Base-by-base conservation (phyloP, 2,329 filamentous ascomycete genomes). In the Aspergillus thermomutatus region DNA sequence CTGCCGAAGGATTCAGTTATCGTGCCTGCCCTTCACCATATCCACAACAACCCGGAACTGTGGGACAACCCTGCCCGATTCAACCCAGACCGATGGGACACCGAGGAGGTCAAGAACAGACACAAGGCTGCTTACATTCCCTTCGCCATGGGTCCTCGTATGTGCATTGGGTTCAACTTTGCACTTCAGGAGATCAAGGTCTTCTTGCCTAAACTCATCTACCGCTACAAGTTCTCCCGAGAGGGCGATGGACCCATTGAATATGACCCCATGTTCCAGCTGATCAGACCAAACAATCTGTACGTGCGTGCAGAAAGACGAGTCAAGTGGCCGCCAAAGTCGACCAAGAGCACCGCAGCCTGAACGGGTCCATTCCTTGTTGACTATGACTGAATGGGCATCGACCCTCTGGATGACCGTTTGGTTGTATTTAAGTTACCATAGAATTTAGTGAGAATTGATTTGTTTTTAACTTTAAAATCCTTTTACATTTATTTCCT, bases 131-230 rank as follows among this genome's bases (percentile, higher is more conserved):
- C 79, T 0, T 87, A 87, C 63, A 73, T 82, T 2, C 85, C 85
- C 0, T 88, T 87, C 60, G 84, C 81, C 0, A 72, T 78, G 0
- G 85, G 85, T 0, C 79, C 76, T 0, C 75, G 85, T 1, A 80
- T 79, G 71, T 87, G 85, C 60, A 82, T 87, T 54, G 85, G 84
- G 0, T 87, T 86, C 77, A 87, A 86, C 70, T 85, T 87, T 68
- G 85, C 84, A 0, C 71, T 87, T 4, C 78, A 81, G 56, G 83
- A 87, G 69, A 76, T 85, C 55, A 86, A 86, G 72, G 75, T 85
- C 7, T 65, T 71, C 31, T 19, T 87, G 60, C 74, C 79, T 1
- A 82, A 86, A 72, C 71, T 87, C 40, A 68, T 87, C 1, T 86
- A 79, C 56, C 75, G 84, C 9, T 87, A 87, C 66, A 73, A 81